Percentiles rank a stretch among this genome's conserved stretches.
These are phyloP conservation scores for Lablab purpureus DNA, from an alignment of 306 rosid species.

Conservation along the genomic window DNA sequence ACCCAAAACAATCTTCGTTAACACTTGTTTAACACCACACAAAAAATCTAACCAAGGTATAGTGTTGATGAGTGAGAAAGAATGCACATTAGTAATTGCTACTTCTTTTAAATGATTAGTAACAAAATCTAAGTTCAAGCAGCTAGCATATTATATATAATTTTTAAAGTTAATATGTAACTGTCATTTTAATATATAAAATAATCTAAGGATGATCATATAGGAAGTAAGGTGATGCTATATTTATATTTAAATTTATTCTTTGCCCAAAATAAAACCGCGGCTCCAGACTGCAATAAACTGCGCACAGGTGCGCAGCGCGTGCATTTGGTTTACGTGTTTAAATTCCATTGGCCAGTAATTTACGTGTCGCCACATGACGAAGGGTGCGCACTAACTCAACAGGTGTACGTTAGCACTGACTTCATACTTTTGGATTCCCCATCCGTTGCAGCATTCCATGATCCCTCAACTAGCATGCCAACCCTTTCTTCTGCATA, in stretches of 20 bases:
- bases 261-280: not conserved
- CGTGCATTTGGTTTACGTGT: constrained; percentile 30
- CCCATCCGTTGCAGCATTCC: constrained; percentile 46
- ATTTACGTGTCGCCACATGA: constrained; percentile 46
- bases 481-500: constrained; percentile 39
- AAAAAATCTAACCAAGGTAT: too few species aligned
- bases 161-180: not conserved
- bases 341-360: not conserved
- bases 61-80: too few species aligned
- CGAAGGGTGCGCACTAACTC: constrained; percentile 20
- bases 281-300: not conserved
- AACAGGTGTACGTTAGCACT: constrained; percentile 36
- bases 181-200: not conserved
- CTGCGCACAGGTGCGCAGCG: not conserved
- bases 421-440: not conserved
- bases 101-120: too few species aligned
- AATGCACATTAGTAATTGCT: too few species aligned
- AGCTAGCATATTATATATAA: too few species aligned
- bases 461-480: constrained; percentile 37
- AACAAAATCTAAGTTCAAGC: too few species aligned
- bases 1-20: not conserved
- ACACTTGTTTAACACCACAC: too few species aligned
- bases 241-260: too few species aligned
- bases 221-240: not conserved
- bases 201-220: not conserved